Evolutionary conservation across 73 alveolate genomes (phyloP).

Genomic region (Uronychia setigera): DNA sequence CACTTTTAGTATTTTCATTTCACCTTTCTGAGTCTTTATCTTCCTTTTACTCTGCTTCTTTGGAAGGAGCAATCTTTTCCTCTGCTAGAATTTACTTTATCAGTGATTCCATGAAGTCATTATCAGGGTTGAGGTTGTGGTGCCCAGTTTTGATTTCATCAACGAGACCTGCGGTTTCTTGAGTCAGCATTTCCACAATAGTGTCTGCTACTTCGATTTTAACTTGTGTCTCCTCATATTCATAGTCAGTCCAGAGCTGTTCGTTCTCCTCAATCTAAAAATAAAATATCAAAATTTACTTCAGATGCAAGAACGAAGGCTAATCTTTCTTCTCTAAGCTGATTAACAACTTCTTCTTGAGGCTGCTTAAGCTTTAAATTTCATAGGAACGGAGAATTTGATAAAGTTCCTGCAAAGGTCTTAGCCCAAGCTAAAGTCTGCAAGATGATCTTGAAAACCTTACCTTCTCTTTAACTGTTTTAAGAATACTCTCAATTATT

Average conservation of each 20-base stretch:
- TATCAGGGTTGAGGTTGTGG: no score
- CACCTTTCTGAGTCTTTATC: not conserved
- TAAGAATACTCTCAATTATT: conserved; percentile 9
- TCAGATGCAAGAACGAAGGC: conserved; percentile 61
- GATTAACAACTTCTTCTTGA: conserved; percentile 47
- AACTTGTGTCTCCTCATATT: conserved; percentile 70
- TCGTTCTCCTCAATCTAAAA: conserved; percentile 61
- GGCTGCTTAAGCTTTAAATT: conserved; percentile 46
- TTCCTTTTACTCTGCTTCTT: not conserved
- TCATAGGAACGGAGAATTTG: conserved; percentile 36
- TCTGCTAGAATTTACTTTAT: no score
- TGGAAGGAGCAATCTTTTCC: no score
- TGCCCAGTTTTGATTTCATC: not conserved
- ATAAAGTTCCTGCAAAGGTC: conserved; percentile 60
- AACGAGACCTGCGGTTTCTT: conserved; percentile 4
- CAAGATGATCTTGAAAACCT: not conserved
- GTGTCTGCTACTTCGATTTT: conserved; percentile 70
- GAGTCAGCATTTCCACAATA: conserved; percentile 45
- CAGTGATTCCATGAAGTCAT: no score
- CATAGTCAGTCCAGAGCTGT: conserved; percentile 71
- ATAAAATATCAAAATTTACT: not conserved
- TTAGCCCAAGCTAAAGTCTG: conserved; percentile 32
- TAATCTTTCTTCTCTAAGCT: conserved; percentile 59
- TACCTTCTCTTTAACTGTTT: conserved; percentile 23
- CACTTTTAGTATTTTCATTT: no score